Evolutionary conservation across 176 grass and related monocot genomes (phyloP), one percentile per base, ranked within the genome.

Genomic region (Tillandsia fasciculata): DNA sequence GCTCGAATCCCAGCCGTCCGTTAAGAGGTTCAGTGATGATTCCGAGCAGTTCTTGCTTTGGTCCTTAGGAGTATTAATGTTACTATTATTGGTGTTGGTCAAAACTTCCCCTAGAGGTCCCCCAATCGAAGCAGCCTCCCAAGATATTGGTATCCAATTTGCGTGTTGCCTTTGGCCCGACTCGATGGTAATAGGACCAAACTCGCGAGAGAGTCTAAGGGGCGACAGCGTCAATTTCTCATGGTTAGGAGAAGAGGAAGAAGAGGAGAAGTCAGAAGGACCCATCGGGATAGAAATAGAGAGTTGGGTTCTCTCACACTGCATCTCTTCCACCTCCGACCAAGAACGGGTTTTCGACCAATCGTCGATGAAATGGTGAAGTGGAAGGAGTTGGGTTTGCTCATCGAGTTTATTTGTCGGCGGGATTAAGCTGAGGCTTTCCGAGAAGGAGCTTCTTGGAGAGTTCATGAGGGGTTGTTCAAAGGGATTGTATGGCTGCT

Each of bases 41-140:
- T 69, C 67, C 47, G 72, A 81, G 24, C 64, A 81, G 75, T 68
- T 89, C 54, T 76, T 91, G 52, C 67, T 86, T 73, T 80, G 72
- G 66, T 80, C 77, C 63, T 76, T 80, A 3, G 51, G 27, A 15
- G 57, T 26, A 64, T 53, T 71, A 71, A n/a, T 23, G 17, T 67
- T 11, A 65, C 27, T 72, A 15, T 26, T 52, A 33, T 72, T 64
- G 3, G 70, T 74, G 53, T 67, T 69, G 12, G 74, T 85, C 78
- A 92, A 84, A 68, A 89, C 86, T 79, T 96, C 92, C 23, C 88
- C 92, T 63, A 96, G 63, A 75, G 92, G 92, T 27, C 92, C 92
- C n/a, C 84, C 88, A 15, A 91, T 76, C 47, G 87, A 83, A 67
- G 92, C 82, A 65, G 92, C 82, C 66, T 89, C 92, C 78, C 83